Evolutionary conservation across 176 grass and related monocot genomes (phyloP), one percentile per base, ranked within the genome.

Genomic region (Chrysopogon serrulatus): DNA sequence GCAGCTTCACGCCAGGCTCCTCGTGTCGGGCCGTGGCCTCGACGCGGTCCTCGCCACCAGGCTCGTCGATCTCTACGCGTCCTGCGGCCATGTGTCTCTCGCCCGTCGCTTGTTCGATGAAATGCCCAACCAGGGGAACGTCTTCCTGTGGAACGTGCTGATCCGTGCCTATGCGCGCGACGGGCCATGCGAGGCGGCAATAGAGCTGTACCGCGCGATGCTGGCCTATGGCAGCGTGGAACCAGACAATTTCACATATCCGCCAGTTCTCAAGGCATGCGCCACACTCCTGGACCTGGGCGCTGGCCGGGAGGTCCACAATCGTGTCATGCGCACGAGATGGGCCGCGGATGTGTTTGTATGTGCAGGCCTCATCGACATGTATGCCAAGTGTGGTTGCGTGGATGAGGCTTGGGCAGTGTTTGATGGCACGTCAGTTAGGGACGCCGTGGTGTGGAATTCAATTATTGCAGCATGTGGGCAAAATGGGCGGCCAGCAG

Each of bases 91-190:
- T 42, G 47, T 93, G 6, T 17, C 18, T 1, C 19, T 86, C 42
- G 88, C 91, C 4, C 94, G 82, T 19, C 39, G 8, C 23, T 65
- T 97, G 89, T 97, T 97, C 45, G 87, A 97, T 24, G 88, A 43
- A 91, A 97, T 92, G 84, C 77, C 79, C 30, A 89, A 84, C 27
- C 89, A 84, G 39, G 27, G 82, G 11, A 94, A 92, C 57, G 12
- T 90, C n/a, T 97, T 94, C 61, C 37, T 88, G 19, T 94, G 94
- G 91, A 97, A 97, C 62, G 86, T 92, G 12, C 83, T 97, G 33
- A 92, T 94, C 72, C 88, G 91, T 15, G 85, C 79, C 7, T 90
- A 92, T 30, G 89, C 79, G 32, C 88, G 87, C 65, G 89, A 90
- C 3, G 89, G 91, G 4, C 87, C 87, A 31, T 37, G 30, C 16